A percentile compares a stretch with the other conserved stretches of the same genome.
Evolutionary conservation across 768 basidiomycete species (phyloP).

Genomic region (Rhodotorula graminis): DNA sequence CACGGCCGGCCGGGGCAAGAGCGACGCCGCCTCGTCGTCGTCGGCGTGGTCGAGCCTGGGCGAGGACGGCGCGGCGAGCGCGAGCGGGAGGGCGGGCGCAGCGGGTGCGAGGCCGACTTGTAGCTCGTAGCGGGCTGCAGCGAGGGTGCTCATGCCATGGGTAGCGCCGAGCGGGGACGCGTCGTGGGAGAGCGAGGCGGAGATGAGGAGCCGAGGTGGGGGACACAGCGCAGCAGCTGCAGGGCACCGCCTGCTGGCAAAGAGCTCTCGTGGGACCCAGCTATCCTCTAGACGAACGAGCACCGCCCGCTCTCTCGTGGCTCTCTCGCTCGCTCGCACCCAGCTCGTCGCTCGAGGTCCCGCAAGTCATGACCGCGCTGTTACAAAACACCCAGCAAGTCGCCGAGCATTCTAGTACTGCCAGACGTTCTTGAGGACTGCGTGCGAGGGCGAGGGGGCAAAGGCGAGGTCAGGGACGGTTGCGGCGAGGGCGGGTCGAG

Average conservation of each 20-base stretch:
- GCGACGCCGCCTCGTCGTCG: background rate
- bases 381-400: background rate
- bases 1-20: background rate
- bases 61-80: too few species aligned
- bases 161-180: too few species aligned
- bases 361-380: background rate
- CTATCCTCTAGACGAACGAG: too few species aligned
- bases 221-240: too few species aligned
- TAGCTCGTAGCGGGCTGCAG: background rate
- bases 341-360: background rate
- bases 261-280: too few species aligned
- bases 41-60: too few species aligned
- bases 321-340: background rate
- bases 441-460: background rate
- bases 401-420: conserved; percentile 54
- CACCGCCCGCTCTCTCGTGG: background rate
- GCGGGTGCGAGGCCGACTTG: background rate
- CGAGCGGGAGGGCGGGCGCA: background rate
- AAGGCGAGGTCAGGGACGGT: background rate
- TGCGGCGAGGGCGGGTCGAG: background rate
- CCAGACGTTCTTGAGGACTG: conserved; percentile 96
- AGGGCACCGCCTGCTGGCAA: too few species aligned
- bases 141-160: background rate
- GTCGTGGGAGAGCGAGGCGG: background rate
- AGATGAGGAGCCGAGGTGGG: background rate